Conservation (phyloP, 2,329 filamentous ascomycete genomes). For the Colletotrichum tamarilloi region DNA sequence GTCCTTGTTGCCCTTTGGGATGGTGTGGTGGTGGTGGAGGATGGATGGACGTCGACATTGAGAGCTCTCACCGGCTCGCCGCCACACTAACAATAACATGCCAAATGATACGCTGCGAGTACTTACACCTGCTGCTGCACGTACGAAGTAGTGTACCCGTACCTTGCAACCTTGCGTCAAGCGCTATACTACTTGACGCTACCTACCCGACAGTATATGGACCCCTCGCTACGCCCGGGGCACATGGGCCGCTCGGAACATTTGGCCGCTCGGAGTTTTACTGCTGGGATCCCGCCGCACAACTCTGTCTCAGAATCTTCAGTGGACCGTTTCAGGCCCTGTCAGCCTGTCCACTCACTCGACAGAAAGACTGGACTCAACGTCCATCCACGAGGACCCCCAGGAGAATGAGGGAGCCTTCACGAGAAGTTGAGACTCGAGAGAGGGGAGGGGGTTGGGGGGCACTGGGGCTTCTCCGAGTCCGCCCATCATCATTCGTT, state of each 20-base stretch:
- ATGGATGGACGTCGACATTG: background rate
- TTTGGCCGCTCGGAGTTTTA: constrained; percentile 6
- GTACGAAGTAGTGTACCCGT: too few species aligned
- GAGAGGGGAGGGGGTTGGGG: background rate
- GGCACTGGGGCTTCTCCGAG: background rate
- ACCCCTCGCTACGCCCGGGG: background rate
- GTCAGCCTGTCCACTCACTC: constrained; percentile 15
- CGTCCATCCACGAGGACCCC: background rate
- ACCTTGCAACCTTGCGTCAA: too few species aligned
- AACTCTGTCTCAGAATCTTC: constrained; percentile 23
- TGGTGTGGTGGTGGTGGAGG: background rate
- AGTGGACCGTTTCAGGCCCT: constrained; percentile 31
- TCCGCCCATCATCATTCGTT: background rate
- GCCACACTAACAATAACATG: background rate
- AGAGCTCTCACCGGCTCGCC: background rate
- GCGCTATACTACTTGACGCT: background rate
- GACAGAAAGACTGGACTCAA: background rate
- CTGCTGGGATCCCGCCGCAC: constrained; percentile 11
- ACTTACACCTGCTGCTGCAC: too few species aligned
- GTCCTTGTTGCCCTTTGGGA: background rate
- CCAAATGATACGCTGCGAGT: background rate
- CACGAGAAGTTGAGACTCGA: too few species aligned
- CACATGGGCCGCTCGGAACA: constrained; percentile 18
- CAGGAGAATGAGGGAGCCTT: too few species aligned
- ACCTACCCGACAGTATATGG: background rate